Base-by-base conservation (phyloP, 164 flowering plant species). In the Platanus orientalis region DNA sequence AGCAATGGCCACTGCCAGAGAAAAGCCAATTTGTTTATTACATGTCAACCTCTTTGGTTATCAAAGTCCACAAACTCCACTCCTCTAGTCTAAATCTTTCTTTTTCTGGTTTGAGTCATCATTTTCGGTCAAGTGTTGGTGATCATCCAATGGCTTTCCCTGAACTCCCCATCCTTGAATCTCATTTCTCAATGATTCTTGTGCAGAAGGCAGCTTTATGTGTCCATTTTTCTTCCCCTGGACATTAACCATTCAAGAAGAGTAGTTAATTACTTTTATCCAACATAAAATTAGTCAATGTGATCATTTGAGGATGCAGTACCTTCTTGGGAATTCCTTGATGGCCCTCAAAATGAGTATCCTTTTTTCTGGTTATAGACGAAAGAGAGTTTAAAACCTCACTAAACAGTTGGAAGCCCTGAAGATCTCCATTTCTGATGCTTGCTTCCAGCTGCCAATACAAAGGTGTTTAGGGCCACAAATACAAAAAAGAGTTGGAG, bases 391-490 rank as follows among this genome's bases (percentile, higher is more conserved):
- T 77, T 24, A 66, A 58, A 62, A 71, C 71, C 52, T 77, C 73
- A 27, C 65, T 75, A 66, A 90, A 87, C 51, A 86, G 64, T 61
- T 79, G 86, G 61, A 82, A 73, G n/a, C 80, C 80, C 71, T 83
- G 77, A 62, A 94, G 19, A 74, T 94, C 97, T 63, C 96, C 96
- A 71, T 83, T 86, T 54, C 62, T 76, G 26, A 89, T 83, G 64
- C 95, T 84, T 76, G 89, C 88, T 77, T 94, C 97, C 28, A 94
- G 83, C 98, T 92, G 82, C 76, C 54, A 69, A 68, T 45, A 30
- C 29, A 20, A 27, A 23, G 61, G 30, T 30, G 23, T 25, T 23
- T 29, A 48, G 57, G 13, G 21, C 13, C n/a, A n/a, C n/a, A n/a
- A n/a, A n/a, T n/a, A n/a, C n/a, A n/a, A n/a, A n/a, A n/a, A n/a